Evolutionary conservation across 192 early-diverging fungal genomes (phyloP), one percentile per base, ranked within the genome.

Genomic region (Phycomyces blakesleeanus): DNA sequence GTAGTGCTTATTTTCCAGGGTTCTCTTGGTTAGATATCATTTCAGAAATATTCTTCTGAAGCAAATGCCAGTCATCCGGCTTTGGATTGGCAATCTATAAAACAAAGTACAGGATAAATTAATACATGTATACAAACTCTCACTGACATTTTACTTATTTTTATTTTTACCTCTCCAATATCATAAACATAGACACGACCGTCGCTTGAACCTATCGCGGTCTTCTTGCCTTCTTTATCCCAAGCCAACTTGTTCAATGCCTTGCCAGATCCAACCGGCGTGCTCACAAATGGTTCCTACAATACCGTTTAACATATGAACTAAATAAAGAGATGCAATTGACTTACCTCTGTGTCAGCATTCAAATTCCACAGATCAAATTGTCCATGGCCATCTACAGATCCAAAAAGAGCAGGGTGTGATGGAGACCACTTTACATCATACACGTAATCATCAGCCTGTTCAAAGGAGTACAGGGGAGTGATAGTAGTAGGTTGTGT

Each of bases 341-440:
- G 67, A 2, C 73, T 71, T 42, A 93, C 90, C 75, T 97, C 95
- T 14, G 86, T 83, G 41, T 97, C 92, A 21, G 72, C 66, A 74
- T 96, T 99, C 66, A 99, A 73, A 72, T 99, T 92, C 90, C 93
- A 98, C 51, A 99, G 67, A 62, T 91, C 87, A 74, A 99, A 86
- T 58, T 85, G 83, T 7, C 96, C 97, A 0, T 79, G 85, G 8
- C 94, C 97, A 67, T 98, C 95, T 2, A 92, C 93, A 1, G 87
- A 83, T 16, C 86, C 95, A 81, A 99, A 98, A 34, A 98, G 62
- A 0, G 95, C 86, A 7, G 97, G 97, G 70, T 98, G 95, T n/a
- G 81, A 77, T 2, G 97, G 96, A 18, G 93, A 96, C 97, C 97
- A 99, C 71, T 90, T 89, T 12, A 93, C 96, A 72, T 99, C 97